Evolutionary conservation across 129 eudicot species (phyloP).

Genomic region (Artemisia annua): DNA sequence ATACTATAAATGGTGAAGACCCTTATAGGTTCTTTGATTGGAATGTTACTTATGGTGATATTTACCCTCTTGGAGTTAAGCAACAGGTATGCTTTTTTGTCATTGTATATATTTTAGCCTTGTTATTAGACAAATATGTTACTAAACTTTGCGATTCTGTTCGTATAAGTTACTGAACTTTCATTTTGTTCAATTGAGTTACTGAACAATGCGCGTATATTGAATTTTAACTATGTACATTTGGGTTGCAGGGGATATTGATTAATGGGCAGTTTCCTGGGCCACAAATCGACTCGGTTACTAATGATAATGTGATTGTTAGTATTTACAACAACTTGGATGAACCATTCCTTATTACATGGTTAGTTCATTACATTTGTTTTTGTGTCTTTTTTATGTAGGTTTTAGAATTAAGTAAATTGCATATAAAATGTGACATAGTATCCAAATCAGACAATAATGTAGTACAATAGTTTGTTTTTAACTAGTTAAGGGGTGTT

Average conservation of each 20-base stretch:
- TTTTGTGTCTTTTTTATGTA: background rate
- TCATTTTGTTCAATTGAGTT: background rate
- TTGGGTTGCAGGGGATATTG: constrained; percentile 52
- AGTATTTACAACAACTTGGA: constrained; percentile 52
- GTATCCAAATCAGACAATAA: no score
- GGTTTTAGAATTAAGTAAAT: background rate
- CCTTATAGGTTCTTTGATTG: constrained; percentile 58
- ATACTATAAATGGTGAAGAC: constrained; percentile 43
- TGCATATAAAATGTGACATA: background rate
- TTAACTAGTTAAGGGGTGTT: no score
- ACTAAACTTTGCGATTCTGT: no score
- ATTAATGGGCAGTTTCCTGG: constrained; percentile 76
- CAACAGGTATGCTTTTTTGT: constrained; percentile 45
- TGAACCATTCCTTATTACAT: constrained; percentile 60
- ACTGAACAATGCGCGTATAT: no score
- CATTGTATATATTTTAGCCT: background rate
- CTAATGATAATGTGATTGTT: constrained; percentile 64
- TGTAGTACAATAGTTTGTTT: no score
- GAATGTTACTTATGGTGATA: constrained; percentile 79
- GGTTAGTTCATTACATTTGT: constrained; percentile 32
- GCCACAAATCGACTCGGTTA: constrained; percentile 52
- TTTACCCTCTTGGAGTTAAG: constrained; percentile 66
- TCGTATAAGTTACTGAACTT: no score
- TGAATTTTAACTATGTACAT: background rate
- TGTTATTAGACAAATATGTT: no score